phyloP scores from a whole-genome alignment of 441 rosid species.

The Adansonia rubrostipa region DNA sequence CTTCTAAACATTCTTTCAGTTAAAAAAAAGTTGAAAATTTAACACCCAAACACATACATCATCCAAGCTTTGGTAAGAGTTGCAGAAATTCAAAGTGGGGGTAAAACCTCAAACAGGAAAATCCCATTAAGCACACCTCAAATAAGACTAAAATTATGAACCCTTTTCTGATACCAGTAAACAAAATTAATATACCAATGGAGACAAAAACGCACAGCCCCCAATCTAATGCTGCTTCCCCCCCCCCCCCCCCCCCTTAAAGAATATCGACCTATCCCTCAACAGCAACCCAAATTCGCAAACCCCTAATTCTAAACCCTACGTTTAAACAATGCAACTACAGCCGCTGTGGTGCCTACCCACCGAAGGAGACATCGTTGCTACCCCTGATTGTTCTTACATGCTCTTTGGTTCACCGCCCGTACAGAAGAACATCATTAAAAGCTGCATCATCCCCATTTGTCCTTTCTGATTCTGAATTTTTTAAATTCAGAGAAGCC shows the following conservation, averaged over 20 bases:
- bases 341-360: conserved; percentile 23
- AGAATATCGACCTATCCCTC: conserved; percentile 61
- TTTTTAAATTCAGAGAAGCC: conserved; percentile 17
- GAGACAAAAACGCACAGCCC: conserved; percentile 44
- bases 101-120: conserved; percentile 19
- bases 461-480: conserved; percentile 20
- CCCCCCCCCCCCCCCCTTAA: conserved; percentile 40
- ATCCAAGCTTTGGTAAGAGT: conserved; percentile 33
- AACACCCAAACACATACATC: conserved; percentile 28
- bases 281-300: conserved; percentile 45
- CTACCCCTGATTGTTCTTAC: conserved; percentile 30
- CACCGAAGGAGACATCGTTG: conserved; percentile 25
- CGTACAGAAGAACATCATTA: conserved; percentile 24
- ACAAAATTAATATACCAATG: conserved; percentile 62
- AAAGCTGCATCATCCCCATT: conserved; percentile 34
- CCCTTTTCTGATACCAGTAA: conserved; percentile 42
- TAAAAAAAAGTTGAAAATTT: background rate
- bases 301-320: conserved; percentile 24
- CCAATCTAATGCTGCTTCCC: conserved; percentile 45
- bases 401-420: conserved; percentile 21
- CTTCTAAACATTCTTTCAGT: background rate
- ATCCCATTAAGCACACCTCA: conserved; percentile 36
- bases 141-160: conserved; percentile 34
- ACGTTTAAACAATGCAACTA: conserved; percentile 39
- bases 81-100: conserved; percentile 21